A percentile compares a stretch with the other conserved stretches of the same genome.
Conservation (phyloP, 2,329 filamentous ascomycete genomes). For the Phoma herbarum region DNA sequence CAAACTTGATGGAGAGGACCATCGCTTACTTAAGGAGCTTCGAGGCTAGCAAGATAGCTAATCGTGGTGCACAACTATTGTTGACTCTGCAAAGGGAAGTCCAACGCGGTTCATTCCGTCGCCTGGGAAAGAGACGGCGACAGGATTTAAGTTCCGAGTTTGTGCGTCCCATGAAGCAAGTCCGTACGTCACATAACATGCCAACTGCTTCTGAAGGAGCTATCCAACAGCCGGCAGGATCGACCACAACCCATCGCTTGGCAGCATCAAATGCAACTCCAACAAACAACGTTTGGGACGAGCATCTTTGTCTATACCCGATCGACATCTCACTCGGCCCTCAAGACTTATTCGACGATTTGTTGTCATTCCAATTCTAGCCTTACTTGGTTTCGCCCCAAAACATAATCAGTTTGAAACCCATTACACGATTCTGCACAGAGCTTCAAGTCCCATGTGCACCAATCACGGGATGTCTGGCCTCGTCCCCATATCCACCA, state of each 20-base stretch:
- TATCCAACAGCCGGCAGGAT: neutral
- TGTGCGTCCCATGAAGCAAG: neutral
- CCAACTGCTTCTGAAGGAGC: neutral
- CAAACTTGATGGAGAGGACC: slow-evolving; percentile 17
- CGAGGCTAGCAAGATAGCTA: slow-evolving; percentile 20
- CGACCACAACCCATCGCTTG: neutral
- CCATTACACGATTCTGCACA: neutral
- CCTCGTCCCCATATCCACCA: neutral
- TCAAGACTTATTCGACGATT: slow-evolving; percentile 23
- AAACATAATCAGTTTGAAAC: neutral
- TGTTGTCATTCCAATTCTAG: slow-evolving; percentile 18
- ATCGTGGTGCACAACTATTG: slow-evolving; percentile 26
- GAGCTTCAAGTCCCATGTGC: neutral
- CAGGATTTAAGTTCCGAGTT: neutral
- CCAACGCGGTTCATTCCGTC: slow-evolving; percentile 2
- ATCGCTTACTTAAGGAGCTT: slow-evolving; percentile 24
- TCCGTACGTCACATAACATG: neutral
- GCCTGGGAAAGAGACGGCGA: slow-evolving; percentile 1
- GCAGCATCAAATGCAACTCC: neutral
- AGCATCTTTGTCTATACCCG: neutral
- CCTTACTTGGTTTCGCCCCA: neutral
- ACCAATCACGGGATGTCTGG: slow-evolving; percentile 1
- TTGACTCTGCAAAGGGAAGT: slow-evolving; percentile 21
- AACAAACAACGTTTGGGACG: neutral
- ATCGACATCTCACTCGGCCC: slow-evolving; percentile 21